Evolutionary conservation across 1,139 yeast genomes (phyloP).

Genomic region (Scheffersomyces titani): DNA sequence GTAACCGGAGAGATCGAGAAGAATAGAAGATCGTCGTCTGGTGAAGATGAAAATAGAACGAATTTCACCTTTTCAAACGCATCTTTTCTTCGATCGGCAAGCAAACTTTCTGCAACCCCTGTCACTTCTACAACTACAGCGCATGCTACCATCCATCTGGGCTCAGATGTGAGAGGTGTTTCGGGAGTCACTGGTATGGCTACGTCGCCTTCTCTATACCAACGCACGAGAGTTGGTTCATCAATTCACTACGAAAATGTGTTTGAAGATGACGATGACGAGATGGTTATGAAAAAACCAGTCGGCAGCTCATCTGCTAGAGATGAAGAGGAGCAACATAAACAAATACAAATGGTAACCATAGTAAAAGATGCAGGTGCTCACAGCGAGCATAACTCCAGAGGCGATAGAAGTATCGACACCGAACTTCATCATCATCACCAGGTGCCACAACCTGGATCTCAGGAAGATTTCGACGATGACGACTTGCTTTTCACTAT

Average conservation of each 20-base stretch:
- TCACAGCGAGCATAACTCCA: conserved; percentile 1
- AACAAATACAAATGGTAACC: background rate
- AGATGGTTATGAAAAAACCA: background rate
- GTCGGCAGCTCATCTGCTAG: background rate
- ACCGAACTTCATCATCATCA: conserved; percentile 1
- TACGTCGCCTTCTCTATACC: conserved; percentile 38
- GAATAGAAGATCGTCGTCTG: conserved; percentile 7
- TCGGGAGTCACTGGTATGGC: conserved; percentile 32
- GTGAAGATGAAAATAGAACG: conserved; percentile 11
- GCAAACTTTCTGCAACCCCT: conserved; percentile 21
- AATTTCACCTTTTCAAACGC: conserved; percentile 11
- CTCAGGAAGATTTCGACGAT: conserved; percentile 55
- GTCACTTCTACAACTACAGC: conserved; percentile 23
- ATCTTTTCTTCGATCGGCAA: conserved; percentile 17
- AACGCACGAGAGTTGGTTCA: conserved; percentile 18
- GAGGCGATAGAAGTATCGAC: background rate
- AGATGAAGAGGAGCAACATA: background rate
- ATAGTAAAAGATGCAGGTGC: background rate
- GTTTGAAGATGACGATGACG: conserved; percentile 54
- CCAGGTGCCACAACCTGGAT: background rate
- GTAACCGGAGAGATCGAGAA: background rate
- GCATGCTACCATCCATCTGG: conserved; percentile 17
- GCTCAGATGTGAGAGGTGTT: background rate
- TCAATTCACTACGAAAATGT: conserved; percentile 47
- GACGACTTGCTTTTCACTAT: conserved; percentile 83